Conservation (phyloP, 306 rosid species). For the Cajanus cajan region DNA sequence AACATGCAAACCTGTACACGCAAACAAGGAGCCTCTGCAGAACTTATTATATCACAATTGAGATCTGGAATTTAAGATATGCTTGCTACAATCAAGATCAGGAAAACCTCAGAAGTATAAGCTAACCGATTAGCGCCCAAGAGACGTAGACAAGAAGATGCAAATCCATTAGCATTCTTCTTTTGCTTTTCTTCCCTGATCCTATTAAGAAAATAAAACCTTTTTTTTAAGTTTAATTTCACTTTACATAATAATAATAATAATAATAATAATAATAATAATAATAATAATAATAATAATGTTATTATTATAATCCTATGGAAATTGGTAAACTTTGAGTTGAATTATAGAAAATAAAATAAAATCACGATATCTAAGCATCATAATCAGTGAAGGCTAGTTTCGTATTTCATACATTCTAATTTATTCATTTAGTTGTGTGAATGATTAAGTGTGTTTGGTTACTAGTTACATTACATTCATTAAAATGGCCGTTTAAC, state of each 20-base stretch:
- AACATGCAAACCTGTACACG: background rate
- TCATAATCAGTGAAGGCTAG: background rate
- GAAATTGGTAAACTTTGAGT: background rate
- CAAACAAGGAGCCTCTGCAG: background rate
- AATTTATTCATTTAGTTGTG: background rate
- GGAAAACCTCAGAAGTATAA: background rate
- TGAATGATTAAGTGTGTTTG: no score
- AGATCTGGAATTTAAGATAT: slow-evolving; percentile 23
- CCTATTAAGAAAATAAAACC: background rate
- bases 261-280: no score
- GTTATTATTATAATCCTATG: background rate
- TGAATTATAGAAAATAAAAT: background rate
- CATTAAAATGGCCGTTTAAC: no score
- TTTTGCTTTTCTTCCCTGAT: background rate
- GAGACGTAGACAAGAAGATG: no score
- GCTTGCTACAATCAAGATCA: background rate
- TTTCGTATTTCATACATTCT: background rate
- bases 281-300: no score
- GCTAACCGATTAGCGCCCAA: background rate
- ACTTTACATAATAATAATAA: no score
- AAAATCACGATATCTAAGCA: background rate
- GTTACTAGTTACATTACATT: no score
- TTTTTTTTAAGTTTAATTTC: no score
- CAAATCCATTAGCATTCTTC: background rate
- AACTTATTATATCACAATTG: background rate